Base-by-base conservation (phyloP, 2,329 filamentous ascomycete genomes). In the Colletotrichum sansevieriae region DNA sequence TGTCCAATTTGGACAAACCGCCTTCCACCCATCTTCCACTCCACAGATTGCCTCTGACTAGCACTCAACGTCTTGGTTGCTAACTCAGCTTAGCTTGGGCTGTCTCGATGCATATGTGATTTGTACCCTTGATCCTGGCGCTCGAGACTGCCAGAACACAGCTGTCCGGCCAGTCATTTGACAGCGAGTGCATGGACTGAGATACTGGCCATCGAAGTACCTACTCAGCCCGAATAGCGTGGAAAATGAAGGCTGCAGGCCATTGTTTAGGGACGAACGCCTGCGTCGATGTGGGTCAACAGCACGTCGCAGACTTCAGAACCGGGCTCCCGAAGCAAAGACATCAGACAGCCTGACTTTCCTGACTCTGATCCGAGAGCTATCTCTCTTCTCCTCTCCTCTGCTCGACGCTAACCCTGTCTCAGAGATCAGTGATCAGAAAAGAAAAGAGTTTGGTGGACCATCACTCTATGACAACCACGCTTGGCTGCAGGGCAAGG, bases 401-500 rank as follows among this genome's bases (percentile, higher is more conserved):
- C 51, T 63, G 51, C 63, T 69, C 51, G 63, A 61, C 66, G 63
- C 66, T 69, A 69, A 66, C 66, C 66, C 66, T 69, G 66, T 69
- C 66, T 69, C 66, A 69, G 55, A 68, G 57, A 39, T 43, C 55
- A 69, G 62, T 66, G 66, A 46, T 46, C 58, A 61, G 66, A 69
- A 66, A 69, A 69, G 66, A 41, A 69, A 69, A 49, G 56, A 66
- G n/a, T 29, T 49, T 35, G 44, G 66, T 69, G 66, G 66, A 61
- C 51, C 66, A 56, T 63, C 63, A 69, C 63, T 66, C 55, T 61
- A 66, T 69, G 63, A 69, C 62, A 69, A 69, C 62, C 55, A 66
- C 63, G 66, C 66, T 69, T 69, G 66, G 66, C 66, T 69, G 66
- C 66, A 69, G 63, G 66, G 63, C 55, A 69, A 69, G 63, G 59